Evolutionary conservation across 805 yeast genomes (phyloP).

Genomic region (Saturnispora quitensis): DNA sequence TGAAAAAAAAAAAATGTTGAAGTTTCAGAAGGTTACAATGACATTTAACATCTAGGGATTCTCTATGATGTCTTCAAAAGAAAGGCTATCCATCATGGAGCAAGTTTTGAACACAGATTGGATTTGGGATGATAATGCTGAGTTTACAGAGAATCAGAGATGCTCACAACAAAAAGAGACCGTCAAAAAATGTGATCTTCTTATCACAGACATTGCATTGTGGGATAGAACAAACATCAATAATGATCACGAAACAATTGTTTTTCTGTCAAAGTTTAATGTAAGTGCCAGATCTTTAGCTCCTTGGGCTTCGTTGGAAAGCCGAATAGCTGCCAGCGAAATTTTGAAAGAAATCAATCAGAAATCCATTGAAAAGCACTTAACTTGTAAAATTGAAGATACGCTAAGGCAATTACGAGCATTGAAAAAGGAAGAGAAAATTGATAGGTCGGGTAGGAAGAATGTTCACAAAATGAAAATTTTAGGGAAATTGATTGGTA

Average conservation of each 20-base stretch:
- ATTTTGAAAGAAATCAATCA: background rate
- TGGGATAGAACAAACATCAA: background rate
- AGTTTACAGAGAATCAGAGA: background rate
- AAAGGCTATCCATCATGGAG: background rate
- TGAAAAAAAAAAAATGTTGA: background rate
- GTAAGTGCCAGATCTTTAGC: background rate
- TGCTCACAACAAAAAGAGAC: background rate
- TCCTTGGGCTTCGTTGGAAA: constrained; percentile 3
- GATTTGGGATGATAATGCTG: background rate
- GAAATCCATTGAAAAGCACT: background rate
- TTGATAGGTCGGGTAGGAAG: constrained; percentile 6
- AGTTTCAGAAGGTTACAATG: background rate
- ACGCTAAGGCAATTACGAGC: background rate
- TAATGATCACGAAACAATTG: background rate
- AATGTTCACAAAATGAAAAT: constrained; percentile 4
- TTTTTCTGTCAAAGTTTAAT: constrained; percentile 2
- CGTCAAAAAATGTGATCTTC: background rate
- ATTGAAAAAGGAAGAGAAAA: background rate
- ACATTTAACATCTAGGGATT: background rate
- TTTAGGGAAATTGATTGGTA: constrained; percentile 11
- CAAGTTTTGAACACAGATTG: background rate
- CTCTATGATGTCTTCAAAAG: background rate
- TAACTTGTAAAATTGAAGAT: background rate
- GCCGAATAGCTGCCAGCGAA: background rate
- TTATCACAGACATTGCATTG: background rate